Percentiles rank a stretch among this genome's conserved stretches.
These are phyloP conservation scores for Claviceps sp. DNA, from an alignment of 2,329 filamentous ascomycete genomes.

Conservation along the genomic window DNA sequence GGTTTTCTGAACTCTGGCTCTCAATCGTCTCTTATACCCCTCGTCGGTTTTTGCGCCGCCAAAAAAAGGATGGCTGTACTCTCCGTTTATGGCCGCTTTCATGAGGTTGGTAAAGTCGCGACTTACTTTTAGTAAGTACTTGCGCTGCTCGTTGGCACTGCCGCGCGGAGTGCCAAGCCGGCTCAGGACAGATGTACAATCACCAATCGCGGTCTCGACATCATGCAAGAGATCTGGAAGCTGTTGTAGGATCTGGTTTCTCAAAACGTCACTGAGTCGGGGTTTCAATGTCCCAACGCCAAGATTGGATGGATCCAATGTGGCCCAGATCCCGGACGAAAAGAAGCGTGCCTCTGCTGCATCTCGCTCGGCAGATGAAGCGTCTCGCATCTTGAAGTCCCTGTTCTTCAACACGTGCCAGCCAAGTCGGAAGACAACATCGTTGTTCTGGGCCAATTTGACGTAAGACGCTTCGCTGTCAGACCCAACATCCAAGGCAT, in stretches of 20 bases:
- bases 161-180: constrained; percentile 35
- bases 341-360: constrained; percentile 30
- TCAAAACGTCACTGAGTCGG: constrained; percentile 37
- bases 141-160: constrained; percentile 30
- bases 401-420: constrained; percentile 39
- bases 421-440: constrained; percentile 33
- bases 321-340: constrained; percentile 24
- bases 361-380: constrained; percentile 22
- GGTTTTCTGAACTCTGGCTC: constrained; percentile 37
- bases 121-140: constrained; percentile 32
- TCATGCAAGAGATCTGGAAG: constrained; percentile 32
- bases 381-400: constrained; percentile 19
- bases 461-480: constrained; percentile 26
- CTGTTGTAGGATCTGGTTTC: constrained; percentile 30
- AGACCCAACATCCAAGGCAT: constrained; percentile 20
- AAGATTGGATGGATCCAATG: constrained; percentile 20
- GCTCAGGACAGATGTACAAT: constrained; percentile 17
- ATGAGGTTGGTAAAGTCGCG: constrained; percentile 29
- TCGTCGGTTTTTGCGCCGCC: constrained; percentile 13
- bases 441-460: constrained; percentile 29
- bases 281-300: constrained; percentile 35
- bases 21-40: constrained; percentile 31
- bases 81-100: constrained; percentile 33
- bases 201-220: constrained; percentile 16
- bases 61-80: constrained; percentile 40